A percentile compares a stretch with the other conserved stretches of the same genome.
Evolutionary conservation across 805 yeast species (phyloP).

Genomic region (Schizosaccharomyces octosporus): DNA sequence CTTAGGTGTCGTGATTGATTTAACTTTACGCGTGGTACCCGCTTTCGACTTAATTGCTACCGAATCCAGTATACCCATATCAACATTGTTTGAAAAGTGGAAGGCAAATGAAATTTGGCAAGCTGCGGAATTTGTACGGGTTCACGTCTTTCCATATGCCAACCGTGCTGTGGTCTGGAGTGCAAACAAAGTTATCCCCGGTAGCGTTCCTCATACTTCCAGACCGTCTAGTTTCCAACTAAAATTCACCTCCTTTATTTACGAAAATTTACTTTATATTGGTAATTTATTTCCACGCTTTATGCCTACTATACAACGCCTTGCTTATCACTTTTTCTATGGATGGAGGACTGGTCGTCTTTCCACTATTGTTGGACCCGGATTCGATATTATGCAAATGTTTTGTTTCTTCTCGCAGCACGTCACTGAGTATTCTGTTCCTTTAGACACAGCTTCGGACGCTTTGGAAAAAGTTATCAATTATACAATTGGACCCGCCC

Average conservation of each 20-base stretch:
- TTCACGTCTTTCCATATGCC: slow-evolving; percentile 96
- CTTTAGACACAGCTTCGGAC: slow-evolving; percentile 52
- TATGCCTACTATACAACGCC: slow-evolving; percentile 66
- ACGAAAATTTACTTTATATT: slow-evolving; percentile 56
- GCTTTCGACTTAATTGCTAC: slow-evolving; percentile 54
- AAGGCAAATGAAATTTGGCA: slow-evolving; percentile 64
- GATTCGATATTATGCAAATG: slow-evolving; percentile 78
- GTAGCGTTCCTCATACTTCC: slow-evolving; percentile 19
- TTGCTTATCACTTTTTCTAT: slow-evolving; percentile 66
- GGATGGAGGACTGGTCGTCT: slow-evolving; percentile 29
- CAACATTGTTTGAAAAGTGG: slow-evolving; percentile 33
- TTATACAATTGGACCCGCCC: slow-evolving; percentile 6
- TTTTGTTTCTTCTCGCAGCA: slow-evolving; percentile 85
- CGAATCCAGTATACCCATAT: slow-evolving; percentile 62
- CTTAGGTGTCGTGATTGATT: slow-evolving; percentile 68
- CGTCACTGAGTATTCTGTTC: slow-evolving; percentile 95
- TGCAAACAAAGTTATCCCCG: slow-evolving; percentile 47
- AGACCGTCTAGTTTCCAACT: background rate
- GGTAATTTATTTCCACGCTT: slow-evolving; percentile 45
- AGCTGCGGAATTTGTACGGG: slow-evolving; percentile 67
- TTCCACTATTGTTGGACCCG: slow-evolving; percentile 44
- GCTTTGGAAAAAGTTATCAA: slow-evolving; percentile 22
- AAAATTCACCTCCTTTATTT: slow-evolving; percentile 66
- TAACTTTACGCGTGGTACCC: slow-evolving; percentile 67
- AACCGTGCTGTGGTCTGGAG: slow-evolving; percentile 74